Evolutionary conservation across 2,329 filamentous ascomycete genomes (phyloP).

Genomic region (Aspergillus sojae): DNA sequence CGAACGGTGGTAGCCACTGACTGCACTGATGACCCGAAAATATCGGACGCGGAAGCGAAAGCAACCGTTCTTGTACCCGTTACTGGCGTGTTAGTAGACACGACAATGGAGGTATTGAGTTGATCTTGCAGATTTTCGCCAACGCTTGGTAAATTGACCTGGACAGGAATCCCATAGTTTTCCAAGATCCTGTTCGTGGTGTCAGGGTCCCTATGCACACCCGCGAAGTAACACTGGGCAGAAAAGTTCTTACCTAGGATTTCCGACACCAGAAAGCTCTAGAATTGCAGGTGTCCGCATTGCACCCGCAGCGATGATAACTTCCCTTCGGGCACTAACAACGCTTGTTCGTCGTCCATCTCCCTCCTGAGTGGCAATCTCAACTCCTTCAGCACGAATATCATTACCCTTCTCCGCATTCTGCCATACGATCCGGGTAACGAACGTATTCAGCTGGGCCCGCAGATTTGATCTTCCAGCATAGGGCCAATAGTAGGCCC

Average conservation of each 20-base stretch:
- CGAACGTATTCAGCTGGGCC: constrained; percentile 46
- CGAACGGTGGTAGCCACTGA: constrained; percentile 20
- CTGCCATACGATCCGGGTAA: constrained; percentile 43
- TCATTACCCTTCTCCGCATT: constrained; percentile 8
- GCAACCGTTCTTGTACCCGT: constrained; percentile 21
- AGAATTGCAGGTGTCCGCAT: constrained; percentile 59
- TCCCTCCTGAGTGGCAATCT: background rate
- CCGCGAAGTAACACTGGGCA: background rate
- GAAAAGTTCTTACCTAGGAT: constrained; percentile 23
- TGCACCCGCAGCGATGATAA: constrained; percentile 63
- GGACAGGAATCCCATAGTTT: constrained; percentile 27
- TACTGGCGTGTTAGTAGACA: constrained; percentile 13
- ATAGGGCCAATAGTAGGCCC: constrained; percentile 52
- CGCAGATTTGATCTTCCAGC: constrained; percentile 45
- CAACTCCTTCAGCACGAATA: constrained; percentile 10
- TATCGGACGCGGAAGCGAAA: constrained; percentile 24
- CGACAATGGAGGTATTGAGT: constrained; percentile 26
- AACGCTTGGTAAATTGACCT: constrained; percentile 41
- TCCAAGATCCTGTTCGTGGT: constrained; percentile 25
- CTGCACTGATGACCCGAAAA: constrained; percentile 25
- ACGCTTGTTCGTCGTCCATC: background rate
- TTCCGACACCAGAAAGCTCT: constrained; percentile 64
- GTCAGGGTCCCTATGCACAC: background rate
- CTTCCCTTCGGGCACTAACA: constrained; percentile 49
- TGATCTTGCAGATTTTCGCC: constrained; percentile 56